Percentiles rank a stretch among this genome's conserved stretches.
phyloP scores from a whole-genome alignment of 768 basidiomycete species.

The Pleurotus ostreatus region DNA sequence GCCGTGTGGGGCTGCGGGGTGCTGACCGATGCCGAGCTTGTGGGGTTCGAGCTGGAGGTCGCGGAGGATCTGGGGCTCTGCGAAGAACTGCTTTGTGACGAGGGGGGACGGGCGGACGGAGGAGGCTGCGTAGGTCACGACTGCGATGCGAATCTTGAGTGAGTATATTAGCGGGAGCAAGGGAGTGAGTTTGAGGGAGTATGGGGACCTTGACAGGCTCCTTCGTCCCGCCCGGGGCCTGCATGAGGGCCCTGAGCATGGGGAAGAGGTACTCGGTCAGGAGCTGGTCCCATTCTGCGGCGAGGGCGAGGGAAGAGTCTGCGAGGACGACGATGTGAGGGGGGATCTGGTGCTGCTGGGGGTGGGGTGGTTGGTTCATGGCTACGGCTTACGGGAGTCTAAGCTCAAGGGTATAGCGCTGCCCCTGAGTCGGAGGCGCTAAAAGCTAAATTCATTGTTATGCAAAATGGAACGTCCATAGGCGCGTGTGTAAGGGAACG shows the following conservation, averaged over 20 bases:
- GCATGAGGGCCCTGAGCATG: slow-evolving; percentile 48
- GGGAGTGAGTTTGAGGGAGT: background rate
- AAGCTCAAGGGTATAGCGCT: too few species aligned
- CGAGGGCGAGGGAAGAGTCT: slow-evolving; percentile 55
- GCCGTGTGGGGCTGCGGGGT: slow-evolving; percentile 44
- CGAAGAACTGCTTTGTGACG: slow-evolving; percentile 55
- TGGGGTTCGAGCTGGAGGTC: slow-evolving; percentile 41
- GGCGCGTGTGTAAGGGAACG: too few species aligned
- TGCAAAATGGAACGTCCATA: too few species aligned
- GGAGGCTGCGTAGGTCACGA: slow-evolving; percentile 62
- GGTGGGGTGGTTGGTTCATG: too few species aligned
- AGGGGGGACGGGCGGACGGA: slow-evolving; percentile 53
- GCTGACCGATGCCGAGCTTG: slow-evolving; percentile 55
- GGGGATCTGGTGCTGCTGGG: background rate
- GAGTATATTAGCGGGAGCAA: background rate
- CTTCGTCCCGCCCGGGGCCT: slow-evolving; percentile 33
- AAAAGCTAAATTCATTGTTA: too few species aligned
- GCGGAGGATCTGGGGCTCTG: slow-evolving; percentile 35
- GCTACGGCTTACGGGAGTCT: too few species aligned
- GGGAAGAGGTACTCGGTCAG: slow-evolving; percentile 44
- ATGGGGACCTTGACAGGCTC: slow-evolving; percentile 20
- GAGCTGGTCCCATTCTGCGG: slow-evolving; percentile 46
- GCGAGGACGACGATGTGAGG: slow-evolving; percentile 41
- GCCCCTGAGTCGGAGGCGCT: too few species aligned
- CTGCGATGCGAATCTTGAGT: slow-evolving; percentile 36